A percentile compares a stretch with the other conserved stretches of the same genome.
Conservation (phyloP, 2,329 filamentous ascomycete species). For the Myriosclerotinia duriaeana region DNA sequence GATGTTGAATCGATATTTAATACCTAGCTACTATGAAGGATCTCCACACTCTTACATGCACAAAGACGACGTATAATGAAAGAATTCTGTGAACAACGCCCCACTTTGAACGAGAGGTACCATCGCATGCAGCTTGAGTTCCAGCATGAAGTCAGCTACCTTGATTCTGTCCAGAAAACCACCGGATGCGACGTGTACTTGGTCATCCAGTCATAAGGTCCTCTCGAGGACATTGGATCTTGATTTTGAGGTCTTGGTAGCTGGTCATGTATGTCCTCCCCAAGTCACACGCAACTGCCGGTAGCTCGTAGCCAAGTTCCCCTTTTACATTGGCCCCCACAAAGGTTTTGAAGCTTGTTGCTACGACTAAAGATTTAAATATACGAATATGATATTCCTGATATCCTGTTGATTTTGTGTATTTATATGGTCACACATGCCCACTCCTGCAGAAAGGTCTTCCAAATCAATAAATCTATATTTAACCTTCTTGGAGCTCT, state of each 20-base stretch:
- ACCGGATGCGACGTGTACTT: not conserved
- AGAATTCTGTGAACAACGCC: not conserved
- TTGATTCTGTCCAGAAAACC: not conserved
- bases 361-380: not conserved
- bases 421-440: not conserved
- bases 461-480: not conserved
- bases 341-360: not conserved
- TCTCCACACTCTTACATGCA: not conserved
- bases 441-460: not conserved
- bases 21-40: not conserved
- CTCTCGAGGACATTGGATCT: not conserved
- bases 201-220: not conserved
- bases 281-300: not conserved
- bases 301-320: not conserved
- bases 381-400: not conserved
- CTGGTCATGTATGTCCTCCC: not conserved
- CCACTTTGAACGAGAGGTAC: not conserved
- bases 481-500: not conserved
- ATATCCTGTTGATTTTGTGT: not conserved
- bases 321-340: not conserved
- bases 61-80: not conserved
- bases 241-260: not conserved
- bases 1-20: not conserved
- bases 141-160: not conserved
- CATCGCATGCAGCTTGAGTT: not conserved